Evolutionary conservation across 192 early-diverging fungal genomes (phyloP).

Genomic region (Anaeromyces robustus): DNA sequence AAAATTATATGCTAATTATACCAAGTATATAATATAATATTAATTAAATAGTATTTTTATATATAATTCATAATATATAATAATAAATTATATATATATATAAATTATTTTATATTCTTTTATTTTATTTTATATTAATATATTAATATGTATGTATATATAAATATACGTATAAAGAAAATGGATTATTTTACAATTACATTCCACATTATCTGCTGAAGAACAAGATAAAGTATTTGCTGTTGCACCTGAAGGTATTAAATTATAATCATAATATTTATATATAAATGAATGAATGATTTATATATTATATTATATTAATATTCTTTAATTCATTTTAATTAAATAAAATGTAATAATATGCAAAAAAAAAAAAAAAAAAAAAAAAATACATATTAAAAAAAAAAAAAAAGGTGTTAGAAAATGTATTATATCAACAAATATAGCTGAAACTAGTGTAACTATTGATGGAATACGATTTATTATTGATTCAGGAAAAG

Average conservation of each 20-base stretch:
- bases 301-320: too few relatives aligned
- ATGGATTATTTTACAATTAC: slow-evolving; percentile 48
- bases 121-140: slow-evolving; percentile 3
- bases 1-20: slow-evolving; percentile 28
- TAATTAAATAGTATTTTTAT: too few relatives aligned
- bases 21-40: slow-evolving; percentile 17
- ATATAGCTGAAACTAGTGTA: slow-evolving; percentile 27
- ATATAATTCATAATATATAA: too few relatives aligned
- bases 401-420: not conserved
- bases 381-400: slow-evolving; percentile 15
- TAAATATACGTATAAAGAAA: slow-evolving; percentile 15
- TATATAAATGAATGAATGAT: too few relatives aligned
- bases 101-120: not conserved
- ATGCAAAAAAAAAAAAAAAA: too few relatives aligned
- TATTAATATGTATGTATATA: too few relatives aligned
- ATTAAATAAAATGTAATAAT: too few relatives aligned
- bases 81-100: slow-evolving; percentile 3
- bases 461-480: slow-evolving; percentile 48
- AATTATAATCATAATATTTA: too few relatives aligned
- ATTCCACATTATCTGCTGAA: slow-evolving; percentile 38
- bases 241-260: slow-evolving; percentile 31
- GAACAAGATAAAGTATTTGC: slow-evolving; percentile 59
- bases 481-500: slow-evolving; percentile 51
- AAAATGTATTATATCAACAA: slow-evolving; percentile 32
- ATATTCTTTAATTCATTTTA: too few relatives aligned